Evolutionary conservation across 257 asterid genomes (phyloP).

Genomic region (Henckelia pumila): DNA sequence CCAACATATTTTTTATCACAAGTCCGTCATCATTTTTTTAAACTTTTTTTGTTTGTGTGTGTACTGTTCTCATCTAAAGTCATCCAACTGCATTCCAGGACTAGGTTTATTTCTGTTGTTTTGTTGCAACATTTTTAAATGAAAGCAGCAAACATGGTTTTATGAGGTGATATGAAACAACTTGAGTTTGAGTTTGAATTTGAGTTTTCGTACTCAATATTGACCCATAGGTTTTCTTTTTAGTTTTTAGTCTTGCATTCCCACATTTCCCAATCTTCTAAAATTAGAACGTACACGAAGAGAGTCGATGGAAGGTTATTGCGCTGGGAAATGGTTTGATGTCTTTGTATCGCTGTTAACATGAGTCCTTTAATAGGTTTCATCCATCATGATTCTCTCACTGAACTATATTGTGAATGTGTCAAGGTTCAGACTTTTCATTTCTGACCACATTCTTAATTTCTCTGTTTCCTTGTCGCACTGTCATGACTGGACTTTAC

Average conservation of each 20-base stretch:
- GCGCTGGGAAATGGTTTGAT: background rate
- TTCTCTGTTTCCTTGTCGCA: background rate
- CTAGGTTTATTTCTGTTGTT: background rate
- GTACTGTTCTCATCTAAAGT: background rate
- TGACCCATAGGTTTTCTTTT: background rate
- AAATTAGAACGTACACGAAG: background rate
- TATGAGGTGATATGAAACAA: background rate
- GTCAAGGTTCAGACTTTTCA: background rate
- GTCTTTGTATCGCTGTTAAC: background rate
- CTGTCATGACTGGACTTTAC: background rate
- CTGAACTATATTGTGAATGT: background rate
- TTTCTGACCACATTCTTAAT: background rate
- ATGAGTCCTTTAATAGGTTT: background rate
- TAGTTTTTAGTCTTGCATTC: too few species aligned
- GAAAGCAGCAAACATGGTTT: background rate
- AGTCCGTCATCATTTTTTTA: conserved; percentile 2
- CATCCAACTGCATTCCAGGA: background rate
- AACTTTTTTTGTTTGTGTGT: too few species aligned
- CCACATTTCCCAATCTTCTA: background rate
- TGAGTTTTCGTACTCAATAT: background rate
- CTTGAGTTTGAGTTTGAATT: too few species aligned
- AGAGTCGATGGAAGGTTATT: background rate
- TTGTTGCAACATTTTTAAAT: background rate
- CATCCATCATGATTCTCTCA: background rate
- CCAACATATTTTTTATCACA: background rate